phyloP scores from a whole-genome alignment of 2,329 filamentous ascomycete genomes.

The Gaeumannomyces tritici region DNA sequence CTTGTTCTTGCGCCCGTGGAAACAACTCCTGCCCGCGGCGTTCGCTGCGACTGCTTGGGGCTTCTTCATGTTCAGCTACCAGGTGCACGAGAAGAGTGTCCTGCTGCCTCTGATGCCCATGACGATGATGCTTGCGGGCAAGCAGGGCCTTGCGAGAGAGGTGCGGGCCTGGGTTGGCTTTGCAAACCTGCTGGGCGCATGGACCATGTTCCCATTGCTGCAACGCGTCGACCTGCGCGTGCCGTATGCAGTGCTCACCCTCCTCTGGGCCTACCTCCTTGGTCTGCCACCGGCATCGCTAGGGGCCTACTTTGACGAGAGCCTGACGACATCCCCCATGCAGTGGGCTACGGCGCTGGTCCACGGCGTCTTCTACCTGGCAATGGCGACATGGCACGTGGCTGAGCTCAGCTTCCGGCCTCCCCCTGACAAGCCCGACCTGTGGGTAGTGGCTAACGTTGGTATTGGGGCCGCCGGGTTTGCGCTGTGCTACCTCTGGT shows the following conservation, averaged over 20 bases:
- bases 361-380: conserved; percentile 66
- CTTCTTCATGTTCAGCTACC: conserved; percentile 96
- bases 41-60: conserved; percentile 85
- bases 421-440: conserved; percentile 71
- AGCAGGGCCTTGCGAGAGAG: conserved; percentile 66
- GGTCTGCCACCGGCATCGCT: conserved; percentile 74
- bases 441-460: conserved; percentile 91
- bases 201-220: conserved; percentile 91
- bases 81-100: conserved; percentile 97
- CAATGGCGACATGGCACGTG: conserved; percentile 75
- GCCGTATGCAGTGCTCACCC: conserved; percentile 75
- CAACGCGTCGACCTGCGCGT: conserved; percentile 73
- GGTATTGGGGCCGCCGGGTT: conserved; percentile 80
- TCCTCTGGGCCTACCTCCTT: conserved; percentile 86
- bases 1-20: conserved; percentile 69
- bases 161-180: conserved; percentile 90
- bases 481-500: conserved; percentile 84
- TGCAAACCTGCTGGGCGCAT: conserved; percentile 78
- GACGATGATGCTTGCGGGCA: conserved; percentile 75
- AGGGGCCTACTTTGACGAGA: conserved; percentile 53
- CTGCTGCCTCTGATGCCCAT: conserved; percentile 86
- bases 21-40: conserved; percentile 66
- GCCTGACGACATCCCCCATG: conserved; percentile 28
- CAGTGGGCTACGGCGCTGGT: conserved; percentile 55
- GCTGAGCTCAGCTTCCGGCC: conserved; percentile 59